Percentiles rank a stretch among this genome's conserved stretches.
phyloP scores from a whole-genome alignment of 2,329 filamentous ascomycete species.

The Talaromyces amestolkiae region DNA sequence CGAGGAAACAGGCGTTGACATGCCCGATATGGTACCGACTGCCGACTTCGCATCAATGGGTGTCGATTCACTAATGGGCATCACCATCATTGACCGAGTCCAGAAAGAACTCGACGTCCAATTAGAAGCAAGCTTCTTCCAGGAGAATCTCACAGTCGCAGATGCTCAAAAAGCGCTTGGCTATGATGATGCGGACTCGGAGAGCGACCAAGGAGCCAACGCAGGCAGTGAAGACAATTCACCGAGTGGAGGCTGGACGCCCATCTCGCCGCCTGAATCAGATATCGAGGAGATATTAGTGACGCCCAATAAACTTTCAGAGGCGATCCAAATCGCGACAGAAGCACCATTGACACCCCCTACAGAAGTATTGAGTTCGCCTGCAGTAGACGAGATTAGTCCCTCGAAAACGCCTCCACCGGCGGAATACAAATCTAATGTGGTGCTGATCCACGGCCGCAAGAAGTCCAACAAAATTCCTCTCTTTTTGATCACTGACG shows the following conservation, averaged over 20 bases:
- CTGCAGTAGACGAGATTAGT: background rate
- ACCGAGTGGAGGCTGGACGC: background rate
- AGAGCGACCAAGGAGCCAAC: background rate
- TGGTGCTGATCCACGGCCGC: background rate
- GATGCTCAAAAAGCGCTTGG: background rate
- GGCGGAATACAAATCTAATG: background rate
- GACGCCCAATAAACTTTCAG: background rate
- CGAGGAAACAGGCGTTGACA: background rate
- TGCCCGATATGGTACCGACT: background rate
- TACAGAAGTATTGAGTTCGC: background rate
- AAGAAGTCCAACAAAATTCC: background rate
- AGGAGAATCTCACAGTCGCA: background rate
- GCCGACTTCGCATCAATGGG: background rate
- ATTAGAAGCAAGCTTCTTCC: background rate
- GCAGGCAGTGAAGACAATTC: background rate
- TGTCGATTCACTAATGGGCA: background rate
- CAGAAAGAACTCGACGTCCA: background rate
- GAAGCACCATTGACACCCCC: background rate
- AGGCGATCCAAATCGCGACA: background rate
- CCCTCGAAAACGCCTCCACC: background rate
- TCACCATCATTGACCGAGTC: background rate
- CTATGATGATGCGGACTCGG: background rate
- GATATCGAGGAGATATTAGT: background rate
- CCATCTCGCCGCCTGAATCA: background rate
- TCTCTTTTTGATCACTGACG: background rate